phyloP scores from a whole-genome alignment of 2,329 filamentous ascomycete genomes.

The Alternaria novae-zelandiae region DNA sequence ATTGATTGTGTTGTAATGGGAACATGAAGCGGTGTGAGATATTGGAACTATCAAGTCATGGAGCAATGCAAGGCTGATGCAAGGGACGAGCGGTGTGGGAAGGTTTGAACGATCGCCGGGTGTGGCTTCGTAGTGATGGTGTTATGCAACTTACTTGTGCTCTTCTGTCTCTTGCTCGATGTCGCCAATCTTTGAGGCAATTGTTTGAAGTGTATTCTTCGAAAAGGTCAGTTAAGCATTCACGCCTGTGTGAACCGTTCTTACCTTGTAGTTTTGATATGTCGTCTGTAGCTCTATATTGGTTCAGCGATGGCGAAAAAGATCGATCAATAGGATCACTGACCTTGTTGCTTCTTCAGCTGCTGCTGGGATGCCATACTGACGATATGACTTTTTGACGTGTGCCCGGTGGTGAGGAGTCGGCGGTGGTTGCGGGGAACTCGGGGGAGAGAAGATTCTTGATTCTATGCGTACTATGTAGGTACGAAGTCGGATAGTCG shows the following conservation, averaged over 20 bases:
- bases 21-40: constrained; percentile 27
- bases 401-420: neutral
- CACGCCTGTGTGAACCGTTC: neutral
- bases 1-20: neutral
- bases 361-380: constrained; percentile 60
- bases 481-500: neutral
- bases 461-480: neutral
- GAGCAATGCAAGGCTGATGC: constrained; percentile 15
- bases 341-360: constrained; percentile 78
- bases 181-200: constrained; percentile 95
- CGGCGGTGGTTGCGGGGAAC: constrained; percentile 24
- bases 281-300: constrained; percentile 75
- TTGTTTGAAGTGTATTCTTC: constrained; percentile 76
- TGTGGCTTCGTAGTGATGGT: neutral
- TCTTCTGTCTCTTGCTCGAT: constrained; percentile 98
- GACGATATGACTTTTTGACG: neutral
- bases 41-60: constrained; percentile 1
- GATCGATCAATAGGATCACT: neutral
- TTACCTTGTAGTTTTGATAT: constrained; percentile 73
- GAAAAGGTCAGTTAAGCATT: neutral
- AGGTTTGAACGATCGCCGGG: neutral
- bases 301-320: constrained; percentile 10
- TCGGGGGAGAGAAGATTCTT: constrained; percentile 21
- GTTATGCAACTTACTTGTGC: constrained; percentile 76
- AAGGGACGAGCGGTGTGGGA: constrained; percentile 27